Evolutionary conservation across 176 grass and related monocot species (phyloP).

Genomic region (Juncus effusus): DNA sequence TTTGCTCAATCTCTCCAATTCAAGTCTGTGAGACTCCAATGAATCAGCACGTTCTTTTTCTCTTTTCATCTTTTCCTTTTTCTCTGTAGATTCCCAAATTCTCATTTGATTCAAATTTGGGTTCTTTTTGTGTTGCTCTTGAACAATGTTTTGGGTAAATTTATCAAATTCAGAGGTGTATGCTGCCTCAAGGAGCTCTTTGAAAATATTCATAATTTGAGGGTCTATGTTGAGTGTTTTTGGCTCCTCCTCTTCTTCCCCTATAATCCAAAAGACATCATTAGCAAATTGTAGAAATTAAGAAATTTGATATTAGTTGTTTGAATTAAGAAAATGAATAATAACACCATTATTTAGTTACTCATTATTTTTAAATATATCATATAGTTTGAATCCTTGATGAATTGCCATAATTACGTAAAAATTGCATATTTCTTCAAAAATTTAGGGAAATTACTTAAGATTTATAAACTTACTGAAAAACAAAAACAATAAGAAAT

Average conservation of each 20-base stretch:
- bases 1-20: conserved; percentile 18
- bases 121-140: conserved; percentile 4
- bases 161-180: conserved; percentile 46
- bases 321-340: neutral
- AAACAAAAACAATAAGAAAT: neutral
- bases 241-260: conserved; percentile 25
- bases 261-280: conserved; percentile 6
- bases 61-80: conserved; percentile 6
- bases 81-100: conserved; percentile 22
- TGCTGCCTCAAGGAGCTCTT: conserved; percentile 51
- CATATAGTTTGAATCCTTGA: no score
- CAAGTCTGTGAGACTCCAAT: neutral
- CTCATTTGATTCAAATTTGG: neutral
- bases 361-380: neutral
- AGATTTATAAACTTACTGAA: no score
- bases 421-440: no score
- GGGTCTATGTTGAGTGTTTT: conserved; percentile 12
- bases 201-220: conserved; percentile 48
- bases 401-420: no score
- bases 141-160: neutral
- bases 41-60: conserved; percentile 1
- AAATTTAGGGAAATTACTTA: no score
- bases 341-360: neutral
- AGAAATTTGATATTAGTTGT: neutral
- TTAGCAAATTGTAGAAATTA: neutral